These are phyloP conservation scores for Leccinum griseonigrum DNA, from an alignment of 1,284 basidiomycete genomes.

Conservation along the genomic window DNA sequence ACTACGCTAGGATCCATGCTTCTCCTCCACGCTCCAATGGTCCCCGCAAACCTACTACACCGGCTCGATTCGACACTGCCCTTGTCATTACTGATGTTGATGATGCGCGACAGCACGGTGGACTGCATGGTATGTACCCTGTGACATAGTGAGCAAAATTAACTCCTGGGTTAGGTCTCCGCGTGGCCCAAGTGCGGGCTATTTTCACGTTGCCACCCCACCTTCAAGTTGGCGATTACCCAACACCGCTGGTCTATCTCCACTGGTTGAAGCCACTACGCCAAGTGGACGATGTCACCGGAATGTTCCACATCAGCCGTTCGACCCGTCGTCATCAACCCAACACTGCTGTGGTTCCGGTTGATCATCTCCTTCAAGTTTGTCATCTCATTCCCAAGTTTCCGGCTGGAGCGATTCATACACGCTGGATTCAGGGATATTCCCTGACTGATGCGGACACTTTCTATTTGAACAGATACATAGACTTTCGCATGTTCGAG, in stretches of 20 bases:
- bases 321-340: neutral
- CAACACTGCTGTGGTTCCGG: neutral
- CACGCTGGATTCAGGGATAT: neutral
- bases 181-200: conserved; percentile 4
- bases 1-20: neutral
- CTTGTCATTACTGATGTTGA: neutral
- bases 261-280: conserved; percentile 12
- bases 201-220: conserved; percentile 14
- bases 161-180: neutral
- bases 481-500: neutral
- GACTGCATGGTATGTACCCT: conserved; percentile 3
- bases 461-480: conserved; percentile 15
- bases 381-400: conserved; percentile 15
- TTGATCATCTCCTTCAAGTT: conserved; percentile 1
- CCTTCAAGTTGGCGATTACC: neutral
- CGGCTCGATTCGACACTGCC: neutral
- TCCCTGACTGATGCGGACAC: neutral
- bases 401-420: neutral
- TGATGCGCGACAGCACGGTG: neutral
- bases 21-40: neutral
- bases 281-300: neutral
- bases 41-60: neutral
- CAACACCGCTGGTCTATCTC: conserved; percentile 1
- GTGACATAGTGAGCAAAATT: neutral
- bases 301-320: conserved; percentile 5